phyloP scores from a whole-genome alignment of 495 filamentous ascomycete genomes.

The Penicillium alfredii region DNA sequence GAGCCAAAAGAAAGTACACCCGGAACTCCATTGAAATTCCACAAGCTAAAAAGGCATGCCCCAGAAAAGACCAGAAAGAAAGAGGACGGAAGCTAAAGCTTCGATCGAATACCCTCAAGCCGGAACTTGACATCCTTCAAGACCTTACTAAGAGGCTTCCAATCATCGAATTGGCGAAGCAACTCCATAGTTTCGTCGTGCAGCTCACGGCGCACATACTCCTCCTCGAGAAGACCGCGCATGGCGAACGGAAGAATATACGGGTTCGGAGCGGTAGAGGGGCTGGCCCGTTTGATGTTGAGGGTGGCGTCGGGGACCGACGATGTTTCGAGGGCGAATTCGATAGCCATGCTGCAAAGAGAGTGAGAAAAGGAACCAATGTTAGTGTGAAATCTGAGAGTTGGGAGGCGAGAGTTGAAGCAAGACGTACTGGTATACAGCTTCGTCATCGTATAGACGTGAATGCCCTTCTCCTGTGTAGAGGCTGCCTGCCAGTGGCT shows the following conservation, averaged over 20 bases:
- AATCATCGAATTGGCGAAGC: constrained; percentile 83
- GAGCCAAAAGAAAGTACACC: too few species aligned
- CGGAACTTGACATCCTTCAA: constrained; percentile 95
- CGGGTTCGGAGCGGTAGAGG: constrained; percentile 58
- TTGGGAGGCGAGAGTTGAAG: not conserved
- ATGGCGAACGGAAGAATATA: constrained; percentile 93
- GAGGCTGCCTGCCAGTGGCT: constrained; percentile 82
- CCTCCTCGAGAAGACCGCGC: constrained; percentile 87
- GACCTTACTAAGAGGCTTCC: constrained; percentile 83
- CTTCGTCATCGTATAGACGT: constrained; percentile 80
- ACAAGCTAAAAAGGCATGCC: not conserved
- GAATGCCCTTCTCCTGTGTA: constrained; percentile 93
- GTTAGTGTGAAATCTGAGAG: constrained; percentile 11
- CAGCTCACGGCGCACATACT: constrained; percentile 76
- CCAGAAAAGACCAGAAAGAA: not conserved
- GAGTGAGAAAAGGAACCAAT: too few species aligned
- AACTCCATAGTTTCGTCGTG: constrained; percentile 70
- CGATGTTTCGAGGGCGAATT: constrained; percentile 81
- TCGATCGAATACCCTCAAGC: constrained; percentile 84
- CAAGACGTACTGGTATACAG: constrained; percentile 73
- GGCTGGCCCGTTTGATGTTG: constrained; percentile 45
- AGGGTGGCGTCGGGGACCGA: constrained; percentile 49
- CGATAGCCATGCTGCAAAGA: constrained; percentile 69
- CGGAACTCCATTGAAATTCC: too few species aligned
- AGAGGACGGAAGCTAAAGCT: constrained; percentile 45